Evolutionary conservation across 306 rosid genomes (phyloP).

Genomic region (Mimosa pudica): DNA sequence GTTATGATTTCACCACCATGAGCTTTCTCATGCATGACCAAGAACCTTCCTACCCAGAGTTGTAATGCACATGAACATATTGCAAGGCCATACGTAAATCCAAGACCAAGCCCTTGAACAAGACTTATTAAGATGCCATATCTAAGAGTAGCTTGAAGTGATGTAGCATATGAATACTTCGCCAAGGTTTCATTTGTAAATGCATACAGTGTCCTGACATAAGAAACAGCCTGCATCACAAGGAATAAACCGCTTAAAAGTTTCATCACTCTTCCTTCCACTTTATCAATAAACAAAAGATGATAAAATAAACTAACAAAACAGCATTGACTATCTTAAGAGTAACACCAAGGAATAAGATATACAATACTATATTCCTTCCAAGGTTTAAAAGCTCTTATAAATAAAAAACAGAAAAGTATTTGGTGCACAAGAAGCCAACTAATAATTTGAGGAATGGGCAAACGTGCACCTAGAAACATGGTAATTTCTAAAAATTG

Average conservation of each 20-base stretch:
- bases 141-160: conserved; percentile 97
- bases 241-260: conserved; percentile 35
- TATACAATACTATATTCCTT: conserved; percentile 6
- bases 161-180: conserved; percentile 96
- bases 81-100: conserved; percentile 99
- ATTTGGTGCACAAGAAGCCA: conserved; percentile 4
- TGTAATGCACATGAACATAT: conserved; percentile 99
- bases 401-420: conserved; percentile 16
- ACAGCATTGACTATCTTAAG: conserved; percentile 18
- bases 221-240: conserved; percentile 88
- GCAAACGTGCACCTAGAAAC: too few species aligned
- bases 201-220: conserved; percentile 85
- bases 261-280: conserved; percentile 22
- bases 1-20: conserved; percentile 97
- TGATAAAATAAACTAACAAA: conserved; percentile 23
- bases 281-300: conserved; percentile 23
- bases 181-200: conserved; percentile 98
- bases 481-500: too few species aligned
- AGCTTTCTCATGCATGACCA: conserved; percentile 58
- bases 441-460: conserved; percentile 13
- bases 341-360: conserved; percentile 25
- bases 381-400: conserved; percentile 14
- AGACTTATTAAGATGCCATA: conserved; percentile 98
- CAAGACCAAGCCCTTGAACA: conserved; percentile 99
- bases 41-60: conserved; percentile 97